phyloP scores from a whole-genome alignment of 129 eudicot species.

The Silybum marianum region DNA sequence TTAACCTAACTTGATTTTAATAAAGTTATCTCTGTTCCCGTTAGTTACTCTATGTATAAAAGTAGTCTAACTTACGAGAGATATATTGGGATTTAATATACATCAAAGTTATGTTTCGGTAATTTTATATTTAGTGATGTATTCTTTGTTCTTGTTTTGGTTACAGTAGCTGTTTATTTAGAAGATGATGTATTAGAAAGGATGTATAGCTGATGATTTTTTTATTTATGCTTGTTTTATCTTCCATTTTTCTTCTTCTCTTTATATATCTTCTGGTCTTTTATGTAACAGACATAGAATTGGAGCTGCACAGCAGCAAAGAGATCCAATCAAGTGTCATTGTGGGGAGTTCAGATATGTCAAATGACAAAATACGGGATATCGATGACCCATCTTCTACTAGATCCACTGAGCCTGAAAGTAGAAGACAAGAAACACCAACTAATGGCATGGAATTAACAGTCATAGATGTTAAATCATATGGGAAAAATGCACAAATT shows the following conservation, averaged over 20 bases:
- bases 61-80: not conserved
- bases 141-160: not conserved
- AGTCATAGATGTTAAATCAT: constrained; percentile 31
- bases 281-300: constrained; percentile 29
- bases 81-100: not conserved
- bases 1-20: not conserved
- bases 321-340: constrained; percentile 30
- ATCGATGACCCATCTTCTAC: constrained; percentile 22
- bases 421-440: constrained; percentile 12
- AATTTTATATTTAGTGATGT: not conserved
- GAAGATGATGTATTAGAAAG: not conserved
- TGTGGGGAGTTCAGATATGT: constrained; percentile 30
- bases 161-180: not conserved
- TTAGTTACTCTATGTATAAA: not conserved
- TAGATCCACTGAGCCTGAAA: constrained; percentile 32
- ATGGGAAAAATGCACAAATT: constrained; percentile 21
- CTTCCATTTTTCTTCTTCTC: not conserved
- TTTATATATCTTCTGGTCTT: not conserved
- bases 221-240: not conserved
- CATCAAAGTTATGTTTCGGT: not conserved
- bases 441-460: constrained; percentile 15
- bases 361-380: constrained; percentile 22
- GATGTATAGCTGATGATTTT: not conserved
- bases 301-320: constrained; percentile 34
- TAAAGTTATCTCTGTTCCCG: not conserved